Base-by-base conservation (phyloP, 2,329 filamentous ascomycete genomes). In the Trichoderma cornu-damae region DNA sequence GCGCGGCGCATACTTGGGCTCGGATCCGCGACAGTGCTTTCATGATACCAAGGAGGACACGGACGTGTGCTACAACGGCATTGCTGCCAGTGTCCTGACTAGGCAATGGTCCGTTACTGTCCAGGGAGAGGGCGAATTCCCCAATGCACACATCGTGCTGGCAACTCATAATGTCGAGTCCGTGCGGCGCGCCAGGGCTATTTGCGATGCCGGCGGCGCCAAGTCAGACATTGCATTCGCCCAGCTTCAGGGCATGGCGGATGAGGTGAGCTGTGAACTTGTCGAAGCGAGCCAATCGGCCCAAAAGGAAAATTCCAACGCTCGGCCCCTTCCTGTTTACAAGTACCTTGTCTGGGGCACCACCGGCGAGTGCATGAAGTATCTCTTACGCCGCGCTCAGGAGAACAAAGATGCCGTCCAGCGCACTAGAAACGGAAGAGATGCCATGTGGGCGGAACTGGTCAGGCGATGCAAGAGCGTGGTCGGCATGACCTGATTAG, bases 231-330 rank as follows among this genome's bases (percentile, higher is more conserved):
- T 76, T 42, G 70, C 72, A 0, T 77, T 75, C 46, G 76, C 88
- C 2, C 92, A 96, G 74, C 81, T 96, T 1, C 88, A 93, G 75
- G 92, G 93, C 38, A 97, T 97, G 93, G 93, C 93, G 1, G 93
- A 97, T 65, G 92, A 96, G 69, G 85, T 97, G 52, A 90, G 87
- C 69, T 86, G 83, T 68, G 82, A 84, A 68, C 72, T 86, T 12
- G 70, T 74, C 30, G 70, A 74, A 61, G 71, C 72, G 8, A 66
- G 68, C 53, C 66, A 67, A 52, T 64, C 67, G 3, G 67, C 70
- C 35, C 61, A 66, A 14, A 60, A 63, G 50, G 61, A 61, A 43
- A 63, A 61, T 16, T 54, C 60, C 52, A 63, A 63, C 56, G 59
- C 63, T 8, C 54, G 64, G 12, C 60, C 63, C 6, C 75, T 88